A percentile compares a stretch with the other conserved stretches of the same genome.
These are phyloP conservation scores for Colletotrichum musae DNA, from an alignment of 2,329 filamentous ascomycete genomes.

Conservation along the genomic window DNA sequence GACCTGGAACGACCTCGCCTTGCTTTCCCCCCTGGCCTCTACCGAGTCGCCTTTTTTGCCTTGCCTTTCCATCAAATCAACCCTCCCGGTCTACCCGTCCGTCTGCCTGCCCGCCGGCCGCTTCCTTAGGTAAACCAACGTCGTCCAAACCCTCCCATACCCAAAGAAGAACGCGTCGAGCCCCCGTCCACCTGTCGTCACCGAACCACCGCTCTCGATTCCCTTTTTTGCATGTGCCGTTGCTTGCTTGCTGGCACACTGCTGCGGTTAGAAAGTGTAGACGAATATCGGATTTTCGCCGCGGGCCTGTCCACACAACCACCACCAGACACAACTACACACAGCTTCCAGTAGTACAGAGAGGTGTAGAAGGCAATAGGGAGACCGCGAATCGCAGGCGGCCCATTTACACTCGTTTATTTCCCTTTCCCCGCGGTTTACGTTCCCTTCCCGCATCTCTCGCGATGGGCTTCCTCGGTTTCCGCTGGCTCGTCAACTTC, in stretches of 20 bases:
- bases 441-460: conserved; percentile 1
- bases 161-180: conserved; percentile 26
- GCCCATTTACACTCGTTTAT: conserved; percentile 16
- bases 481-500: conserved; percentile 64
- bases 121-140: conserved; percentile 18
- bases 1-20: background rate
- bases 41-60: background rate
- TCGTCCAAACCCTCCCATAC: conserved; percentile 17
- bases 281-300: conserved; percentile 27
- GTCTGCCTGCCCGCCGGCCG: background rate
- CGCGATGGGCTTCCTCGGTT: conserved; percentile 53
- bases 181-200: conserved; percentile 9
- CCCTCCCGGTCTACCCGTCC: conserved; percentile 10
- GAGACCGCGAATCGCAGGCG: too few relatives aligned
- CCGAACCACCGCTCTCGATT: conserved; percentile 16
- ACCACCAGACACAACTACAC: too few relatives aligned
- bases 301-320: conserved; percentile 6
- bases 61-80: background rate
- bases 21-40: conserved; percentile 13
- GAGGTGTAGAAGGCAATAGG: too few relatives aligned
- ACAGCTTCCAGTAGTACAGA: too few relatives aligned
- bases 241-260: conserved; percentile 13
- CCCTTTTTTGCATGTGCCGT: background rate
- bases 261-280: conserved; percentile 20
- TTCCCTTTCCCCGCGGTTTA: conserved; percentile 5